Base-by-base conservation (phyloP, 2,329 filamentous ascomycete species). In the Capronia epimyces region DNA sequence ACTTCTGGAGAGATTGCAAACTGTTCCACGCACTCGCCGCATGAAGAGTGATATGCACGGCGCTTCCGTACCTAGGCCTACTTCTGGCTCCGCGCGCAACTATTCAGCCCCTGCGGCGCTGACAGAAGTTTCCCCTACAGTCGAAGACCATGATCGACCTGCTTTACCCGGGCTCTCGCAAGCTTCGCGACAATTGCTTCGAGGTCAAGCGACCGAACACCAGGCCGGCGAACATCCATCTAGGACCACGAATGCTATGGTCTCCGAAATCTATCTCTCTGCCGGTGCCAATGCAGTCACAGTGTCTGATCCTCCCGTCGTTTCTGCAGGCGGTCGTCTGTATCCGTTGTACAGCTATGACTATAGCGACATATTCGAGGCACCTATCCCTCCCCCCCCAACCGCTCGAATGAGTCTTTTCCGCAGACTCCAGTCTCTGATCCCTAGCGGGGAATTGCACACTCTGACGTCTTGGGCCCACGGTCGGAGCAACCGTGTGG, bases 1-100 rank as follows among this genome's bases (percentile, higher is more conserved):
- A 1, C 65, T 70, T 43, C 50, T 71, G 3, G 70, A 70, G 25
- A 65, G 60, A 37, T 29, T 61, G 22, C 60, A 61, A 50, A 50
- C 50, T 12, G 34, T 57, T 31, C 59, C 57, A 36, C 55, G 50
- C 9, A 49, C 44, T 2, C 46, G 42, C 18, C 36, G 37, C 10
- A 49, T 49, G 32, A 31, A 29, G 18, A 51, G 41, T 20, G 56
- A 56, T 5, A 29, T 45, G 18, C 10, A 29, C 15, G 43, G 34
- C 3, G 25, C 45, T 8, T 12, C 36, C 13, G 13, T 24, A 27
- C 43, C 47, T 12, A 46, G 50, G 31, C 46, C 46, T 18, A 25
- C 13, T 15, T 43, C 48, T 25, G 43, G 37, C 9, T 47, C 55
- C 13, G 27, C 40, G 3, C 51, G 47, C n/a, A 47, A 55, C 22